Evolutionary conservation across 768 basidiomycete genomes (phyloP).

Genomic region (Xerocomellus chrysenteron): DNA sequence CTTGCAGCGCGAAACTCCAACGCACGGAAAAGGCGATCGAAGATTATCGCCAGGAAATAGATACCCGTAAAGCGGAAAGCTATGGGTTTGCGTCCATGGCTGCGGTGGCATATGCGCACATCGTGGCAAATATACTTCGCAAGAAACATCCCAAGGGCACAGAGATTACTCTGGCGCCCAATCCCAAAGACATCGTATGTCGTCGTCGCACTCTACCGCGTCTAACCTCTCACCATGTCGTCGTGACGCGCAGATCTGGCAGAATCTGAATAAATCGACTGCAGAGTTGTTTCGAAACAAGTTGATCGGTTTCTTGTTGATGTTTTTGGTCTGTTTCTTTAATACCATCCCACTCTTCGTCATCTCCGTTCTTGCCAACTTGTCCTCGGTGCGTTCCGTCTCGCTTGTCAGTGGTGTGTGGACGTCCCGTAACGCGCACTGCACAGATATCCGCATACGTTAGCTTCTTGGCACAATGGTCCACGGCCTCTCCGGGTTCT

Average conservation of each 20-base stretch:
- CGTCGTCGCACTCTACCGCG: background rate
- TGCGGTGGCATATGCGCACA: constrained; percentile 83
- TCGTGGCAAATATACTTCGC: constrained; percentile 70
- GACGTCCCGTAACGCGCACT: constrained; percentile 3
- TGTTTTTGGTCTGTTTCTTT: constrained; percentile 83
- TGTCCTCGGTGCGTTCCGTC: constrained; percentile 62
- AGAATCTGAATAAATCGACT: constrained; percentile 77
- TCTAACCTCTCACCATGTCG: background rate
- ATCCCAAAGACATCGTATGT: constrained; percentile 84
- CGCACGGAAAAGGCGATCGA: constrained; percentile 76
- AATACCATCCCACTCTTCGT: constrained; percentile 91
- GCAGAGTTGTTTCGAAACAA: constrained; percentile 65
- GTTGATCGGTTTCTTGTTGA: constrained; percentile 73
- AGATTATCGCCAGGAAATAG: constrained; percentile 69
- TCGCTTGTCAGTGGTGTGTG: background rate
- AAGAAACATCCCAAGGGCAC: constrained; percentile 75
- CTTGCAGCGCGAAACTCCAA: constrained; percentile 40
- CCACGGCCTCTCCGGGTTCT: constrained; percentile 52
- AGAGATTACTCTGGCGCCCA: constrained; percentile 71
- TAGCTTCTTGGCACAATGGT: constrained; percentile 74
- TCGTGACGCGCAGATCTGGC: constrained; percentile 66
- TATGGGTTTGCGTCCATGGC: constrained; percentile 94
- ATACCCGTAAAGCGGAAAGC: constrained; percentile 76
- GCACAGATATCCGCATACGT: constrained; percentile 53
- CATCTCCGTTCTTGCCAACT: constrained; percentile 90